phyloP scores from a whole-genome alignment of 495 filamentous ascomycete species.

The Collariella sp. region DNA sequence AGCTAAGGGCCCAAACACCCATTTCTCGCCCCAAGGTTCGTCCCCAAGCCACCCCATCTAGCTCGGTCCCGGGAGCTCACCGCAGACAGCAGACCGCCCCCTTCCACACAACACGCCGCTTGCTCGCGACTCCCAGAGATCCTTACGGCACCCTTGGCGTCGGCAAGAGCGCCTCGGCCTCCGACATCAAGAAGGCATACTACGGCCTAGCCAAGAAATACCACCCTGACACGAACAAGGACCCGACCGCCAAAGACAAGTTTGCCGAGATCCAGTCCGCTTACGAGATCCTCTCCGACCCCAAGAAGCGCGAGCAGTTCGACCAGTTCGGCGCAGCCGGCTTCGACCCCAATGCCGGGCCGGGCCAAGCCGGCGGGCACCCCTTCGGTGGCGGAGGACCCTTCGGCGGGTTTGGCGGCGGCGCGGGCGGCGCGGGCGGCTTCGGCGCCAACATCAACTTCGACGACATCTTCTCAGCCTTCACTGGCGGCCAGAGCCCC shows the following conservation, averaged over 20 bases:
- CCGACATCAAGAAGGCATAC: conserved; percentile 97
- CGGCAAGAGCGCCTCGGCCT: conserved; percentile 61
- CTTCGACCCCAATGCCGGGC: conserved; percentile 70
- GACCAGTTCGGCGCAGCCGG: conserved; percentile 83
- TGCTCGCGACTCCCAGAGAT: conserved; percentile 56
- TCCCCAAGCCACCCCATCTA: background rate
- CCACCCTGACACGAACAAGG: conserved; percentile 97
- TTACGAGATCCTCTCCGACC: conserved; percentile 85
- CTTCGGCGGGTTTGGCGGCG: conserved; percentile 44
- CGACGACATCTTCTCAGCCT: conserved; percentile 88
- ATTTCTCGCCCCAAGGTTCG: conserved; percentile 14
- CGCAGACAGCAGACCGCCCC: background rate
- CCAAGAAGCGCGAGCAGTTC: conserved; percentile 83
- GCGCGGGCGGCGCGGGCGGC: too few relatives aligned
- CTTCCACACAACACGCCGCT: conserved; percentile 65
- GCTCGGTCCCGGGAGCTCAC: background rate
- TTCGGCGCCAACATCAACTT: conserved; percentile 83
- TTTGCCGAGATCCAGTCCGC: conserved; percentile 86
- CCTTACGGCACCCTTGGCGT: conserved; percentile 87
- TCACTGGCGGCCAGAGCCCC: conserved; percentile 54
- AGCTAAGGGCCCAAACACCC: background rate
- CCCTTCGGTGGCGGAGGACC: conserved; percentile 60
- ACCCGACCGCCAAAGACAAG: conserved; percentile 79
- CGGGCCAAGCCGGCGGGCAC: conserved; percentile 55
- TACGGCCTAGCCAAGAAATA: conserved; percentile 97